Evolutionary conservation across 1,139 yeast genomes (phyloP).

Genomic region (Taiozyma onychis): DNA sequence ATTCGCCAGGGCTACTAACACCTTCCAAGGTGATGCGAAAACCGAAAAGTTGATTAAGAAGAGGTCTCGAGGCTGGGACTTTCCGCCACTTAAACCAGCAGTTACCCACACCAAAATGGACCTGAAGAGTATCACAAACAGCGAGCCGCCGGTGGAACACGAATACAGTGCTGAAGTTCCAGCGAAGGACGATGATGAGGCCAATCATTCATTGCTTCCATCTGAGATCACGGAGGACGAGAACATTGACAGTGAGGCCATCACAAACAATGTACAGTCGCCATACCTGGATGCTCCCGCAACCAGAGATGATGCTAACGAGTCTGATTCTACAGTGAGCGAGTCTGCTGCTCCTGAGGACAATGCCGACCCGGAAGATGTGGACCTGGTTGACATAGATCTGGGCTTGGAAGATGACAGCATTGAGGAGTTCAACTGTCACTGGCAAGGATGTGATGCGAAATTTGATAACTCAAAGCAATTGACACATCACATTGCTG

Average conservation of each 20-base stretch:
- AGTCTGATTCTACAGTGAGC: conserved; percentile 3
- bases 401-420: neutral
- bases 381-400: conserved; percentile 1
- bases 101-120: neutral
- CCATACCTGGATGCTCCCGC: neutral
- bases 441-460: conserved; percentile 3
- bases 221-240: neutral
- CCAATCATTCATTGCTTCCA: neutral
- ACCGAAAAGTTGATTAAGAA: neutral
- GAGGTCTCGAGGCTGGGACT: neutral
- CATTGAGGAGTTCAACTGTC: conserved; percentile 1
- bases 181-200: neutral
- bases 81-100: neutral
- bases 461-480: neutral
- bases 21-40: neutral
- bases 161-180: neutral
- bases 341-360: conserved; percentile 2
- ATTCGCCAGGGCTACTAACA: neutral
- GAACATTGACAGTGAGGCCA: neutral
- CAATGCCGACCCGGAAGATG: neutral
- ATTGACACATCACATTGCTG: neutral
- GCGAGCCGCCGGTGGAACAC: neutral
- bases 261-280: neutral
- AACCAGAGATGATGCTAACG: neutral
- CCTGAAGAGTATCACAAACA: neutral